phyloP scores from a whole-genome alignment of 371 early-diverging fungal genomes.

The Mucor irregularis region DNA sequence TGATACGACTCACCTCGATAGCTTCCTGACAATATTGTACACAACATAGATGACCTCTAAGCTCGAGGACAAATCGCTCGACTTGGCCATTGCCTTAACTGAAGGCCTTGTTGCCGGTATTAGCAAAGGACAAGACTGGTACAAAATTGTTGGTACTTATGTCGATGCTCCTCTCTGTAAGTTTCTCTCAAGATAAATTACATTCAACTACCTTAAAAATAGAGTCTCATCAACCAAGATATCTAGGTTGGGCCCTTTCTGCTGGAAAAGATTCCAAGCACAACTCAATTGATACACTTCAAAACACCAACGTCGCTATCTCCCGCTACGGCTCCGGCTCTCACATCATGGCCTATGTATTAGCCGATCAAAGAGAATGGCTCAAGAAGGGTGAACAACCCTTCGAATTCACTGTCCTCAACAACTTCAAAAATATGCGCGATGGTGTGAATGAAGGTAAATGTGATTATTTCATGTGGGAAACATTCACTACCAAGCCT shows the following conservation, averaged over 20 bases:
- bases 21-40: not conserved
- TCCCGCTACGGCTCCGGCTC: slow-evolving; percentile 82
- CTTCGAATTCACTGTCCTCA: slow-evolving; percentile 64
- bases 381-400: slow-evolving; percentile 29
- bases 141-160: slow-evolving; percentile 76
- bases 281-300: slow-evolving; percentile 57
- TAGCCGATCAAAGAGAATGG: slow-evolving; percentile 76
- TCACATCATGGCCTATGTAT: slow-evolving; percentile 82
- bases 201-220: too few relatives aligned
- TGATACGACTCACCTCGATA: too few relatives aligned
- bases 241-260: slow-evolving; percentile 77
- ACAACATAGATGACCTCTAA: slow-evolving; percentile 79
- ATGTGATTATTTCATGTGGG: slow-evolving; percentile 87
- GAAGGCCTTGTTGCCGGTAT: slow-evolving; percentile 83
- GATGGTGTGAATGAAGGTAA: slow-evolving; percentile 63
- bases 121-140: slow-evolving; percentile 59
- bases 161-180: slow-evolving; percentile 75
- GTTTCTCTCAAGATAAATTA: too few relatives aligned
- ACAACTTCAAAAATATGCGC: slow-evolving; percentile 76
- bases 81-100: slow-evolving; percentile 83
- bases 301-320: slow-evolving; percentile 67
- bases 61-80: slow-evolving; percentile 67
- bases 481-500: slow-evolving; percentile 82
- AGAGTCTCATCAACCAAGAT: too few relatives aligned
- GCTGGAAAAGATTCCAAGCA: slow-evolving; percentile 54